Evolutionary conservation across 345 rosid genomes (phyloP), one percentile per base, ranked within the genome.

Genomic region (Jatropha curcas): DNA sequence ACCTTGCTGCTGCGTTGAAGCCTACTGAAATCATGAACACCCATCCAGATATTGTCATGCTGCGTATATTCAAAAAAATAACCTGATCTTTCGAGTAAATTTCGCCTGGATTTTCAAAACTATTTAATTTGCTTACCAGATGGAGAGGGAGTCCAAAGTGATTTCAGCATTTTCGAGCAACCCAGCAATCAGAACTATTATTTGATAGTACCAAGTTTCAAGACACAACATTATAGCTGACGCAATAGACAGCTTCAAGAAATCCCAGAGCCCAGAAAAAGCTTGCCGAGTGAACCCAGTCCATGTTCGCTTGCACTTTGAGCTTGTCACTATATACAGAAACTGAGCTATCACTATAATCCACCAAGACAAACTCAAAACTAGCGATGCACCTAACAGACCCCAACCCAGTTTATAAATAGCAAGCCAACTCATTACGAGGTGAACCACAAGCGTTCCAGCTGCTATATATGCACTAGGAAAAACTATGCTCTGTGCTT

Each of bases 221-320:
- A 66, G 25, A 86, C 97, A 94, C 9, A 94, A 76, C 98, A 92
- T 94, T 43, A 94, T 91, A 0, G 97, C 97, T 0, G 98, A 94
- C 0, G 88, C 94, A 46, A 84, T 70, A 2, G 97, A 92, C 4
- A 94, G 68, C 70, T 85, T 88, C 5, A 94, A 75, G 62, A 94
- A 92, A n/a, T 80, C 88, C 89, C 90, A 86, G 7, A 92, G 74
- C 19, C 96, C 98, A 13, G 82, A 80, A 69, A 92, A 89, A 7
- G 98, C 91, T 60, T 74, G 81, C 72, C 71, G 67, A 24, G 79
- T 83, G 8, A 89, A 65, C 17, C 98, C 97, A 37, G 27, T 79
- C 98, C 98, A 94, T n/a, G 98, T 89, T 14, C 70, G 70, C 86
- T 79, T 76, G 51, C 92, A 90, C 45, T 34, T 74, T 0, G 41